These are phyloP conservation scores for Solanum phureja DNA, from an alignment of 257 asterid species.

Conservation along the genomic window DNA sequence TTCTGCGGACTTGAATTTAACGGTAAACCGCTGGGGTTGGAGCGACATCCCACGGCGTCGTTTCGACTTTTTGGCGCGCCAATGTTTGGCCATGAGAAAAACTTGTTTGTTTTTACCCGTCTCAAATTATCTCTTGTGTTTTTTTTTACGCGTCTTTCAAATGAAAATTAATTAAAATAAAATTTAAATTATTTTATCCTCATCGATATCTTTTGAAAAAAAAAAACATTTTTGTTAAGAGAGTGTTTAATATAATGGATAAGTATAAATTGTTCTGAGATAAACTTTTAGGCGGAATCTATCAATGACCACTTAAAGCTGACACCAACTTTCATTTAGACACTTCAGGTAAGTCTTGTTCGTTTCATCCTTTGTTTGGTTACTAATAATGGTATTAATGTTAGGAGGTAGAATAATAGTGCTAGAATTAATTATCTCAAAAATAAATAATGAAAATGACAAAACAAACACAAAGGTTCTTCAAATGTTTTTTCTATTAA, in stretches of 20 bases:
- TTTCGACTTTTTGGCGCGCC: not conserved
- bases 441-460: not conserved
- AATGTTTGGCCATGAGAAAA: not conserved
- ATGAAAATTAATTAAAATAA: too few relatives aligned
- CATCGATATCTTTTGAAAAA: too few relatives aligned
- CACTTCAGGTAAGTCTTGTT: too few relatives aligned
- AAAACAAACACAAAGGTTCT: not conserved
- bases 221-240: too few relatives aligned
- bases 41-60: not conserved
- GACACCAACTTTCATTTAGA: too few relatives aligned
- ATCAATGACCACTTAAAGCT: too few relatives aligned
- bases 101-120: not conserved
- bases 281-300: too few relatives aligned
- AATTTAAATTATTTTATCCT: too few relatives aligned
- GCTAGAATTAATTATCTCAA: not conserved
- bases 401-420: not conserved
- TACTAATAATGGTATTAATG: not conserved
- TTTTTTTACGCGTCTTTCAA: too few relatives aligned
- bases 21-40: not conserved
- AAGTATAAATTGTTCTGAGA: too few relatives aligned
- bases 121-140: too few relatives aligned
- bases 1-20: not conserved
- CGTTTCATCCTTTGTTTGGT: not conserved
- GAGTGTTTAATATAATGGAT: not conserved
- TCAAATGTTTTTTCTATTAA: not conserved